Evolutionary conservation across 2,329 filamentous ascomycete genomes (phyloP), one percentile per base, ranked within the genome.

Genomic region (Phialemoniopsis sp.): DNA sequence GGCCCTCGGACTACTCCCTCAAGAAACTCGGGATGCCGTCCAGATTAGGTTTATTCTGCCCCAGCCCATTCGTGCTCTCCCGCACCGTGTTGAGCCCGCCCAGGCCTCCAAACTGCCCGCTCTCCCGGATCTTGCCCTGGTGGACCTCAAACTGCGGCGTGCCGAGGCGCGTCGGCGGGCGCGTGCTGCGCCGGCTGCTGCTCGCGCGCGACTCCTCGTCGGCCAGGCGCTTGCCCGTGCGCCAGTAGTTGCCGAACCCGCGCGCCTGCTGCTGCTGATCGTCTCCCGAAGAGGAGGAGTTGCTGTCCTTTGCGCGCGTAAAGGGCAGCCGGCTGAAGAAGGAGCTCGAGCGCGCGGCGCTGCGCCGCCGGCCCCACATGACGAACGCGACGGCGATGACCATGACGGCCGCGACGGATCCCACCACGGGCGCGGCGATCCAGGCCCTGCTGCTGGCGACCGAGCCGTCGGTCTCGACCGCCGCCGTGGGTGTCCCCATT

Each of bases 341-440:
- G 12, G 33, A 41, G 5, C 28, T 13, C 36, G 34, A 37, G 8
- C 36, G 13, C 34, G 28, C 34, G 8, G 41, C 39, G 21, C 44
- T 46, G 14, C 55, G 46, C n/a, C 52, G 43, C 4, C 57, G 53
- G 33, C 51, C 53, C 47, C 57, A 54, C 37, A 61, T 46, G 14
- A 57, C 47, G 40, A 61, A 54, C 14, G 55, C 48, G 2, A 57
- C 47, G 1, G 54, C 54, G 15, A 63, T 51, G 4, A 60, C 48
- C 8, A 54, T 50, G 32, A 60, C 43, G 9, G 58, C 58, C 0
- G 54, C 58, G 5, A 60, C 46, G 16, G 53, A 48, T 28, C 59
- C 58, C 3, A 63, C 57, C 2, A 61, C 53, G 5, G 59, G 58
- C 1, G 55, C 59, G 1, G 58, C 58, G 30, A 63, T 57, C 58